Evolutionary conservation across 2,329 filamentous ascomycete species (phyloP).

Genomic region (Diaporthe eres): DNA sequence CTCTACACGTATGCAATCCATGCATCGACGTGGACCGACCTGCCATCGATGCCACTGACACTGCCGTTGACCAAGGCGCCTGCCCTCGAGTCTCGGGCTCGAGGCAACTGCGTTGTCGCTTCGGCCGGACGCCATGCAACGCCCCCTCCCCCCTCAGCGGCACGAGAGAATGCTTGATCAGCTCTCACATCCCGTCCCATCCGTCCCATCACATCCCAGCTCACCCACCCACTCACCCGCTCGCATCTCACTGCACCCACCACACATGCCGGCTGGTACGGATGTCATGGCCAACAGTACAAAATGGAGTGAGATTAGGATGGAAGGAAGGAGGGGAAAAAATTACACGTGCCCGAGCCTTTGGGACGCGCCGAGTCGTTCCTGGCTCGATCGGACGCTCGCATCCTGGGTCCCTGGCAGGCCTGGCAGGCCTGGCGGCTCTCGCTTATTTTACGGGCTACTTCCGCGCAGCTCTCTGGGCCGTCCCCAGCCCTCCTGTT

Average conservation of each 20-base stretch:
- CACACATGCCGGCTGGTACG: neutral
- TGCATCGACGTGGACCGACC: conserved; percentile 21
- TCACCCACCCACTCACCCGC: neutral
- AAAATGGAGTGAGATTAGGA: neutral
- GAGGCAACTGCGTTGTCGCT: conserved; percentile 10
- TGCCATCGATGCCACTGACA: conserved; percentile 14
- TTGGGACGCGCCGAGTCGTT: conserved; percentile 20
- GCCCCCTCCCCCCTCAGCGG: conserved; percentile 7
- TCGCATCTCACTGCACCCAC: neutral
- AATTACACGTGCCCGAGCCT: neutral
- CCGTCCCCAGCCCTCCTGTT: conserved; percentile 27
- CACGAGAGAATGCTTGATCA: conserved; percentile 13
- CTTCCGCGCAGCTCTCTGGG: conserved; percentile 21
- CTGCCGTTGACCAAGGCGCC: conserved; percentile 7
- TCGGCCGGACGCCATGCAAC: conserved; percentile 24
- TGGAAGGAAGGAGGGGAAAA: neutral
- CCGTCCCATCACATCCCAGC: conserved; percentile 9
- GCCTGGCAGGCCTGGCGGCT: conserved; percentile 17
- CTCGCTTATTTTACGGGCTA: conserved; percentile 30
- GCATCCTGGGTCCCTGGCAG: neutral
- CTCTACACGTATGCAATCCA: neutral
- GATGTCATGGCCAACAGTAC: conserved; percentile 1
- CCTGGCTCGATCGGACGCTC: conserved; percentile 21
- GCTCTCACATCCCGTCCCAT: conserved; percentile 18
- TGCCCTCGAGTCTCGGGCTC: neutral